Evolutionary conservation across 2,329 filamentous ascomycete genomes (phyloP), one percentile per base, ranked within the genome.

Genomic region (Juglanconis juglandina): DNA sequence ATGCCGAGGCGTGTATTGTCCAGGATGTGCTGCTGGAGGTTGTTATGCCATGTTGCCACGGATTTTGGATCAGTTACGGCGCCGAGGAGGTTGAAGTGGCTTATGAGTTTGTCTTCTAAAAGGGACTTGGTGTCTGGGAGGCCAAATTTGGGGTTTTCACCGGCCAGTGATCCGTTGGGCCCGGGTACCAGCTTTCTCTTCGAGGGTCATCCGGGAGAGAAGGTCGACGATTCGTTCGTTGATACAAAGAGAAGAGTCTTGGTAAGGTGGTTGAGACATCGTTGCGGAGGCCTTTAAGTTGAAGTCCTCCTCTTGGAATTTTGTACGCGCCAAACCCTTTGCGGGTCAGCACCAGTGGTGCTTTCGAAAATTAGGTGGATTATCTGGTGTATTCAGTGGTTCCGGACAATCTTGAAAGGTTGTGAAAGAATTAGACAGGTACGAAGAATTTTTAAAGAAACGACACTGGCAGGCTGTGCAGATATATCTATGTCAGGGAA

Each of bases 1-100:
- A 81, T 81, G 0, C 79, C 79, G 2, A 82, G 73, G 0, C 78
- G 70, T 0, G 77, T 81, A 46, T 76, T 70, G 49, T 53, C 59
- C n/a, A 75, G 42, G 0, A 79, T 79, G 5, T 72, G 68, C 49
- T 72, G 64, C 62, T 81, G 79, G 7, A 81, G 56, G 4, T 64
- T 66, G 62, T 76, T 81, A 65, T 76, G 68, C 70, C 75, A 81
- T 39, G 72, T 68, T 0, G 77, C 76, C 24, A 66, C 56, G 39
- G 67, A 4, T 42, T 59, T 56, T 2, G 76, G 73, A 56, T 79
- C 73, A 7, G 50, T 53, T 5, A 65, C 42, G 30, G 56, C 11
- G 30, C 64, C 64, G 24, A 64, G 5, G 30, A 65, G 58, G 50
- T 65, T 65, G 53, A 65, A 65, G 30, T 65, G 64, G 8, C 34